These are phyloP conservation scores for Triticum urartu DNA, from an alignment of 176 grass and related monocot species.

Conservation along the genomic window DNA sequence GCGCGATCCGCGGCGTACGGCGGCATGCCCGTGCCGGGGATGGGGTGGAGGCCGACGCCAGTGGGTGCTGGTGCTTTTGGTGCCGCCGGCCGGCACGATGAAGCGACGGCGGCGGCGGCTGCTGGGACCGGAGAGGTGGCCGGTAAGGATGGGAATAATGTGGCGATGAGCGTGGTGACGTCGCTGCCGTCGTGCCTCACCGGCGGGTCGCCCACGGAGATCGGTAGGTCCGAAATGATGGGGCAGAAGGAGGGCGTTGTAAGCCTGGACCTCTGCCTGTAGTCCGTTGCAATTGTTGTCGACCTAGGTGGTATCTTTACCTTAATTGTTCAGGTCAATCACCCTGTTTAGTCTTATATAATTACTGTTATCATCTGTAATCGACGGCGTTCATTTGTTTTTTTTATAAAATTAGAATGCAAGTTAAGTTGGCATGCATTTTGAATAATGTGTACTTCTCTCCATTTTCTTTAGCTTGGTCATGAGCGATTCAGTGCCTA, in stretches of 20 bases:
- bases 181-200: constrained; percentile 45
- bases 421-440: background rate
- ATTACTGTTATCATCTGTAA: background rate
- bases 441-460: constrained; percentile 7
- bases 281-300: constrained; percentile 21
- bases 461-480: background rate
- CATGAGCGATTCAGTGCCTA: background rate
- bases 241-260: constrained; percentile 46
- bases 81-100: constrained; percentile 1
- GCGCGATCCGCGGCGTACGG: constrained; percentile 36
- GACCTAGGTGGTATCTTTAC: background rate
- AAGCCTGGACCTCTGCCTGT: constrained; percentile 84
- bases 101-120: background rate
- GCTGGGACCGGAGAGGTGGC: background rate
- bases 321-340: background rate
- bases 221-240: constrained; percentile 45
- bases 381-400: constrained; percentile 11
- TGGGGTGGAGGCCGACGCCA: constrained; percentile 41
- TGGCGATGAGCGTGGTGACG: constrained; percentile 29
- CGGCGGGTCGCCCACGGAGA: constrained; percentile 30
- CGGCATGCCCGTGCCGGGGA: constrained; percentile 31
- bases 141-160: constrained; percentile 16
- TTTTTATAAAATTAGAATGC: constrained; percentile 5
- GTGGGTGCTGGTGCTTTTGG: constrained; percentile 30
- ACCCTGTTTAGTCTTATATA: background rate